Evolutionary conservation across 2,329 filamentous ascomycete genomes (phyloP).

Genomic region (Monilinia aucupariae): DNA sequence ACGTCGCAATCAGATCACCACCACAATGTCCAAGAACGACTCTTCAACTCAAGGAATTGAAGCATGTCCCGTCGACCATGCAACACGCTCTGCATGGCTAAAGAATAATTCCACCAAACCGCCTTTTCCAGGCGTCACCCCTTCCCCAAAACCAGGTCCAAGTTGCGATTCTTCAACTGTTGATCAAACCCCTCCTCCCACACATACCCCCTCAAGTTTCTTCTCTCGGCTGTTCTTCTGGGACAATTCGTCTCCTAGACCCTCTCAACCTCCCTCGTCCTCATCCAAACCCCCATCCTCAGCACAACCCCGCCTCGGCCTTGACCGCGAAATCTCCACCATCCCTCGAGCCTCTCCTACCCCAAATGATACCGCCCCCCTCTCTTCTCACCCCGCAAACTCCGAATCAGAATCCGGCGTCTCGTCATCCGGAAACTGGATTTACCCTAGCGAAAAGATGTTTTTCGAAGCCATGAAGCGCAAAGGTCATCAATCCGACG

Average conservation of each 20-base stretch:
- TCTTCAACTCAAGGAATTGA: slow-evolving; percentile 33
- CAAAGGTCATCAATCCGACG: slow-evolving; percentile 69
- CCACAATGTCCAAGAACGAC: slow-evolving; percentile 31
- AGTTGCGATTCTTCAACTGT: slow-evolving; percentile 36
- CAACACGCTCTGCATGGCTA: slow-evolving; percentile 83
- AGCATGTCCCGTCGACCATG: slow-evolving; percentile 84
- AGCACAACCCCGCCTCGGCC: slow-evolving; percentile 56
- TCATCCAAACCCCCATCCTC: slow-evolving; percentile 67
- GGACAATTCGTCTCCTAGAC: slow-evolving; percentile 14
- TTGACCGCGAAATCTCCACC: slow-evolving; percentile 67
- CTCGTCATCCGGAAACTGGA: slow-evolving; percentile 75
- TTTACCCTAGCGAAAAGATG: slow-evolving; percentile 94
- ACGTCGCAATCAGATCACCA: neutral
- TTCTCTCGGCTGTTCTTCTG: slow-evolving; percentile 23
- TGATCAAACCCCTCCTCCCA: slow-evolving; percentile 38
- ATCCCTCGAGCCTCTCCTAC: slow-evolving; percentile 61
- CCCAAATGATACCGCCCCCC: slow-evolving; percentile 35
- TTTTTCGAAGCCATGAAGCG: slow-evolving; percentile 97
- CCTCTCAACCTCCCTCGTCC: slow-evolving; percentile 48
- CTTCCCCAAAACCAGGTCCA: slow-evolving; percentile 32
- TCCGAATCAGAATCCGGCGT: slow-evolving; percentile 72
- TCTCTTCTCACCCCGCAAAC: slow-evolving; percentile 54
- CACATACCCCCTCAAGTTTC: slow-evolving; percentile 18
- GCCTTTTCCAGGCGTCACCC: slow-evolving; percentile 28
- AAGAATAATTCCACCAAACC: slow-evolving; percentile 34